Evolutionary conservation across 192 early-diverging fungal genomes (phyloP), one percentile per base, ranked within the genome.

Genomic region (Pecoramyces ruminantium): DNA sequence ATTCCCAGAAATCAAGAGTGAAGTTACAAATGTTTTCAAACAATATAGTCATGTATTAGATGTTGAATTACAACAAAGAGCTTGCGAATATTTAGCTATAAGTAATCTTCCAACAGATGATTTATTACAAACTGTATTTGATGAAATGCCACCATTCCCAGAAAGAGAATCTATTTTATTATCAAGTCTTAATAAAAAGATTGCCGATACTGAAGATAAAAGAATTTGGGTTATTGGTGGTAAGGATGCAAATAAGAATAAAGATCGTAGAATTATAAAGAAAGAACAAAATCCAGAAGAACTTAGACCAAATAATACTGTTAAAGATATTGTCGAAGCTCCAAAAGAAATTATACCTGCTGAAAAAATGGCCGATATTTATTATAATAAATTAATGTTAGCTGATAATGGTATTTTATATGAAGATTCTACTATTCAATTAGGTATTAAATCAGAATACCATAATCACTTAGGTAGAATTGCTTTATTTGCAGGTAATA

Each of bases 81-180:
- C 98, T 0, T 95, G 93, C 82, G 98, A 99, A 86, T 99, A 99
- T 86, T 90, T 97, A 77, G 89, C 94, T 13, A 90, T 99, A 81
- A 90, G 91, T 14, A 94, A 91, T 2, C 86, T 93, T 84, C 90
- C 93, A n/a, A 93, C 90, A 29, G 96, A 97, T 29, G 94, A 95
- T 28, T 87, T 99, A 30, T 83, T 99, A 29, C 95, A 96, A 42
- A 93, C 92, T 1, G 93, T 97, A 29, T 97, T 96, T 83, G 98
- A 98, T 81, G 97, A 98, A 85, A 99, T 99, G 95, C 98, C 98
- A 78, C 95, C 94, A 40, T 99, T 95, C 87, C 94, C 96, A 2
- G 95, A 96, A 82, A 90, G 95, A 29, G 96, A 96, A 83, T 98
- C 96, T 2, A 93, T 95, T 1, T 86, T 99, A 77, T 84, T 98